These are phyloP conservation scores for Glaciozyma antarctica DNA, from an alignment of 768 basidiomycete species.

Conservation along the genomic window DNA sequence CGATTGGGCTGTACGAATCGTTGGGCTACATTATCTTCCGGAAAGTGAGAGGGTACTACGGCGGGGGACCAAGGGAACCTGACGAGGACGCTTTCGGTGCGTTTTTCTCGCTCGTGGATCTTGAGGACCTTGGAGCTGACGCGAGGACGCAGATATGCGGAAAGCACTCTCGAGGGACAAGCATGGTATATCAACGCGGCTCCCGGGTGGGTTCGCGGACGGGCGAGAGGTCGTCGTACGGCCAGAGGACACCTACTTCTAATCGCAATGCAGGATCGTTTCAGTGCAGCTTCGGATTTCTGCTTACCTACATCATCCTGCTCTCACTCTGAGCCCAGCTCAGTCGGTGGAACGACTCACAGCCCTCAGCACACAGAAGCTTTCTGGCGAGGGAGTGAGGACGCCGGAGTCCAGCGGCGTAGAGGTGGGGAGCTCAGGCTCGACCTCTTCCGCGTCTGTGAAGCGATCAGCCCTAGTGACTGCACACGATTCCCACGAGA, in stretches of 20 bases:
- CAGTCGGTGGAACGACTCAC: too few species aligned
- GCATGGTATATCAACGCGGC: slow-evolving; percentile 25
- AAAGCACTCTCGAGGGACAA: slow-evolving; percentile 43
- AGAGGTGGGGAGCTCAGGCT: too few species aligned
- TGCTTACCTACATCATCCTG: too few species aligned
- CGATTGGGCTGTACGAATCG: slow-evolving; percentile 83
- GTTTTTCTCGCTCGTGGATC: slow-evolving; percentile 35
- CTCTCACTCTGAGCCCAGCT: too few species aligned
- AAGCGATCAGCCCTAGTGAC: too few species aligned
- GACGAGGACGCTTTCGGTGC: slow-evolving; percentile 86
- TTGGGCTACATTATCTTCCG: slow-evolving; percentile 89
- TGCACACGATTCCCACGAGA: too few species aligned
- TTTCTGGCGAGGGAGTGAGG: too few species aligned
- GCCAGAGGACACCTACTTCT: slow-evolving; percentile 27
- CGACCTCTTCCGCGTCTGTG: too few species aligned
- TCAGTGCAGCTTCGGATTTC: too few species aligned
- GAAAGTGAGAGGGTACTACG: slow-evolving; percentile 82
- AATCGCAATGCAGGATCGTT: not conserved
- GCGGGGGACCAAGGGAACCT: slow-evolving; percentile 66
- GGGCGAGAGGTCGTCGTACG: slow-evolving; percentile 17
- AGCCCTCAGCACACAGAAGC: too few species aligned
- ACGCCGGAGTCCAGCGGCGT: too few species aligned
- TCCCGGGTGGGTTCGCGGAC: slow-evolving; percentile 11
- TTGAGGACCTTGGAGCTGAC: slow-evolving; percentile 30
- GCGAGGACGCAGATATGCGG: slow-evolving; percentile 43